These are phyloP conservation scores for Aspergillus haitiensis DNA, from an alignment of 495 filamentous ascomycete genomes.

Conservation along the genomic window DNA sequence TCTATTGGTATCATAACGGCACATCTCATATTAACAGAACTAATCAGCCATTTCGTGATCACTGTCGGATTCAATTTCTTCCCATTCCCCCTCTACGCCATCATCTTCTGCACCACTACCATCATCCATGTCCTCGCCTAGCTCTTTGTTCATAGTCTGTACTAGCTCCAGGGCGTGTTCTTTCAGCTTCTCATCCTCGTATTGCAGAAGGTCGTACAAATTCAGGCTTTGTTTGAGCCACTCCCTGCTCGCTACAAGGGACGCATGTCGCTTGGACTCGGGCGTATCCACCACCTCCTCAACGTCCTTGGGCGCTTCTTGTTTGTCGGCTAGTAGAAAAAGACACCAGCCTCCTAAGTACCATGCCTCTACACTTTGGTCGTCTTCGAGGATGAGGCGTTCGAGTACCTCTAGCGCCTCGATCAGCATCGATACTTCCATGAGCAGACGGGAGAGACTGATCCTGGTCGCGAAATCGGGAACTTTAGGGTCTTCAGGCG, in stretches of 20 bases:
- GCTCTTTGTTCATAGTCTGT: constrained; percentile 53
- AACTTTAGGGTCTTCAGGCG: constrained; percentile 60
- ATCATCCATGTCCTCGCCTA: constrained; percentile 57
- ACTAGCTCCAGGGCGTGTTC: constrained; percentile 59
- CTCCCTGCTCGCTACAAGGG: constrained; percentile 48
- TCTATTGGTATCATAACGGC: constrained; percentile 37
- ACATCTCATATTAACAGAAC: constrained; percentile 32
- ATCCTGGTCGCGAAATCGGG: constrained; percentile 84
- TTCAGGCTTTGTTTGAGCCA: constrained; percentile 55
- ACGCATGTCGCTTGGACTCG: constrained; percentile 38
- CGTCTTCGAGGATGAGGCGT: constrained; percentile 79
- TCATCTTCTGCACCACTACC: constrained; percentile 49
- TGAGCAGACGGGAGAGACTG: constrained; percentile 77
- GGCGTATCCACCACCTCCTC: constrained; percentile 35
- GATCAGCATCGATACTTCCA: constrained; percentile 84
- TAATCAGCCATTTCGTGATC: constrained; percentile 53
- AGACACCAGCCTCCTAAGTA: constrained; percentile 94
- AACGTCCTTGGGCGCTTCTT: constrained; percentile 44
- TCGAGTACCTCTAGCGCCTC: constrained; percentile 84
- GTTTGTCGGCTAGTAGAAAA: constrained; percentile 73
- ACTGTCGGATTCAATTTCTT: constrained; percentile 48
- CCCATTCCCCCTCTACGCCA: constrained; percentile 43
- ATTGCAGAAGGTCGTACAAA: constrained; percentile 47
- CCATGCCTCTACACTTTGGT: constrained; percentile 91
- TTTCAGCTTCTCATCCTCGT: constrained; percentile 54